Conservation (phyloP, 177 flowering plant genomes). For the Telopea speciosissima region DNA sequence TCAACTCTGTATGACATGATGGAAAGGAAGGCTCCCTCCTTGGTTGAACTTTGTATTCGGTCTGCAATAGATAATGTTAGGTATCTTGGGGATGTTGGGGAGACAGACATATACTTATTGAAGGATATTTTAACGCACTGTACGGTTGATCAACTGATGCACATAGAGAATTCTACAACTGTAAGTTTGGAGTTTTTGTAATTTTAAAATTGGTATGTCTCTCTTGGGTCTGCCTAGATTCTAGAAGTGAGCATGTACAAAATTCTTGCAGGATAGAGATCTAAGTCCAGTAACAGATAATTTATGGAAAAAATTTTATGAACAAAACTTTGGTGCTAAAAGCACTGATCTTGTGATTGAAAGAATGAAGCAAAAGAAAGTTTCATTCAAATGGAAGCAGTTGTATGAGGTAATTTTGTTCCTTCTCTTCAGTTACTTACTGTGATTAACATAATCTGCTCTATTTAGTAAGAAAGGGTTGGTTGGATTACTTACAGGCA, state of each 20-base stretch:
- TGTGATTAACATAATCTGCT: neutral
- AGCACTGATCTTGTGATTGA: conserved; percentile 29
- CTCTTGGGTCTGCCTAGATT: neutral
- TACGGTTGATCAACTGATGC: conserved; percentile 71
- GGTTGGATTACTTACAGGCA: conserved; percentile 37
- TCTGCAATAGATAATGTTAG: conserved; percentile 63
- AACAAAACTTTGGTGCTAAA: conserved; percentile 39
- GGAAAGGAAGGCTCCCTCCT: conserved; percentile 38
- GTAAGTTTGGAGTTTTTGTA: conserved; percentile 30
- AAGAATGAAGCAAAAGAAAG: conserved; percentile 46
- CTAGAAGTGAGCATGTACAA: conserved; percentile 8
- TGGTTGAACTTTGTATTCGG: conserved; percentile 68
- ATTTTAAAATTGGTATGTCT: neutral
- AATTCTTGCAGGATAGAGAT: conserved; percentile 62
- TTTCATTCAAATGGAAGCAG: conserved; percentile 50
- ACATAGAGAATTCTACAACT: conserved; percentile 56
- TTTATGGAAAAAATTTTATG: conserved; percentile 68
- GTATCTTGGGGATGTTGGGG: conserved; percentile 90
- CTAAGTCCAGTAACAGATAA: conserved; percentile 69
- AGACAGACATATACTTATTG: conserved; percentile 57
- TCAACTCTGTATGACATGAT: conserved; percentile 8
- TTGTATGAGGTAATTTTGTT: conserved; percentile 56
- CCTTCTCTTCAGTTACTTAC: neutral
- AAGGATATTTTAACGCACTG: conserved; percentile 79
- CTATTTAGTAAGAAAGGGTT: neutral